Conservation (phyloP, 805 yeast species). For the Phaffomyces antillensis region DNA sequence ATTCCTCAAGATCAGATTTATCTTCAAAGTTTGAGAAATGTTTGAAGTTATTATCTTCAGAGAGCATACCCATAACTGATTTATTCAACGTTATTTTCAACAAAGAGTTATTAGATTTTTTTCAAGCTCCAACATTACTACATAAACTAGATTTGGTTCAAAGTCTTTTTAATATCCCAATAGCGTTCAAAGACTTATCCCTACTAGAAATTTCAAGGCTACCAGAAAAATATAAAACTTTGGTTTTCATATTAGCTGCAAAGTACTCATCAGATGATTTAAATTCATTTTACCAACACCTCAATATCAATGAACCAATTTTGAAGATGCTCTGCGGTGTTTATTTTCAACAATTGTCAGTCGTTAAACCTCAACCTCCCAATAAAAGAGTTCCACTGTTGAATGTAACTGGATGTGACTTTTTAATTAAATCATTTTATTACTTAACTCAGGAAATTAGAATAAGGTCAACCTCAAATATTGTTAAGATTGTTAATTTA, state of each 20-base stretch:
- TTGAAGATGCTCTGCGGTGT: slow-evolving; percentile 21
- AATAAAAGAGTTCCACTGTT: not conserved
- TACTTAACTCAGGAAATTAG: slow-evolving; percentile 28
- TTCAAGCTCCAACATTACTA: slow-evolving; percentile 9
- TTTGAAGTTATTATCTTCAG: slow-evolving; percentile 20
- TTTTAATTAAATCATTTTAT: slow-evolving; percentile 27
- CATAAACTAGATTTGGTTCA: slow-evolving; percentile 14
- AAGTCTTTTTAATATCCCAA: slow-evolving; percentile 5
- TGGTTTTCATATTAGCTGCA: slow-evolving; percentile 14
- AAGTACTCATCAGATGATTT: slow-evolving; percentile 8
- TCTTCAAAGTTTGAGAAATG: slow-evolving; percentile 29
- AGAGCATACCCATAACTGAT: slow-evolving; percentile 1
- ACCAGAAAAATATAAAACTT: slow-evolving; percentile 13
- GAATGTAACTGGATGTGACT: slow-evolving; percentile 17
- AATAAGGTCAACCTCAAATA: slow-evolving; percentile 24
- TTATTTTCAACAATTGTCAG: slow-evolving; percentile 10
- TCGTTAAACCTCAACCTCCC: slow-evolving; percentile 7
- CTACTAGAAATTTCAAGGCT: slow-evolving; percentile 6
- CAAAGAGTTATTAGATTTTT: slow-evolving; percentile 7
- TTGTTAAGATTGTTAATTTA: slow-evolving; percentile 24
- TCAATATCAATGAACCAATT: slow-evolving; percentile 13
- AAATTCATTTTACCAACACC: slow-evolving; percentile 2
- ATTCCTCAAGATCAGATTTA: slow-evolving; percentile 14
- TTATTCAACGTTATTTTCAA: slow-evolving; percentile 8
- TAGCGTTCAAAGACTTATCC: slow-evolving; percentile 3